phyloP scores from a whole-genome alignment of 176 grass and related monocot species.

The Hyparrhenia diplandra region DNA sequence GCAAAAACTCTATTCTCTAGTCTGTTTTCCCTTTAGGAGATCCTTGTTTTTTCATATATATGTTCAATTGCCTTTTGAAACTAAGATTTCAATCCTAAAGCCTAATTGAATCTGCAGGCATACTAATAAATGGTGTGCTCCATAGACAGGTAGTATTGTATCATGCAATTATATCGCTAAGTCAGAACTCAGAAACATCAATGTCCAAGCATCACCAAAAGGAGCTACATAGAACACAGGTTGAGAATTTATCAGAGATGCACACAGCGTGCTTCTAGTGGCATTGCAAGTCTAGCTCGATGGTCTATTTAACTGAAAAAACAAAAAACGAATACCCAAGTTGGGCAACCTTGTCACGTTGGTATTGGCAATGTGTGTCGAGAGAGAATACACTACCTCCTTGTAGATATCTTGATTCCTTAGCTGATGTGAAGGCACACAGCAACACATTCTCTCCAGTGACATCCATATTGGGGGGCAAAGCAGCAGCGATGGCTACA shows the following conservation, averaged over 20 bases:
- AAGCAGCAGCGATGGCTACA: too few relatives aligned
- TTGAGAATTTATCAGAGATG: background rate
- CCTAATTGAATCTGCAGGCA: background rate
- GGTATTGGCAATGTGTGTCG: background rate
- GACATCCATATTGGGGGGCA: constrained; percentile 28
- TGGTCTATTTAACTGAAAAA: background rate
- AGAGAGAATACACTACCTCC: constrained; percentile 22
- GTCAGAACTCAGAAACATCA: background rate
- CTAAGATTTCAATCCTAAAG: background rate
- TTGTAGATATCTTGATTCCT: constrained; percentile 28
- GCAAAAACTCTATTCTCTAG: background rate
- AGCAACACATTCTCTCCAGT: constrained; percentile 23
- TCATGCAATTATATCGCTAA: background rate
- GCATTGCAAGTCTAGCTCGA: background rate
- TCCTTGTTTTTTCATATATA: background rate
- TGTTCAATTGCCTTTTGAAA: background rate
- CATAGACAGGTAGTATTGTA: background rate
- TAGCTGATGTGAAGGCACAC: constrained; percentile 25
- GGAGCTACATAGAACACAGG: background rate
- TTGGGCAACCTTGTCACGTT: constrained; percentile 6
- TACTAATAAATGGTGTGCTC: background rate
- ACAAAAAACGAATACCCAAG: background rate
- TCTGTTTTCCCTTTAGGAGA: background rate
- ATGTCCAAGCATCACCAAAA: background rate
- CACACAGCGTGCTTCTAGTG: background rate